Conservation (phyloP, 2,329 filamentous ascomycete genomes). For the Colletotrichum sp. region DNA sequence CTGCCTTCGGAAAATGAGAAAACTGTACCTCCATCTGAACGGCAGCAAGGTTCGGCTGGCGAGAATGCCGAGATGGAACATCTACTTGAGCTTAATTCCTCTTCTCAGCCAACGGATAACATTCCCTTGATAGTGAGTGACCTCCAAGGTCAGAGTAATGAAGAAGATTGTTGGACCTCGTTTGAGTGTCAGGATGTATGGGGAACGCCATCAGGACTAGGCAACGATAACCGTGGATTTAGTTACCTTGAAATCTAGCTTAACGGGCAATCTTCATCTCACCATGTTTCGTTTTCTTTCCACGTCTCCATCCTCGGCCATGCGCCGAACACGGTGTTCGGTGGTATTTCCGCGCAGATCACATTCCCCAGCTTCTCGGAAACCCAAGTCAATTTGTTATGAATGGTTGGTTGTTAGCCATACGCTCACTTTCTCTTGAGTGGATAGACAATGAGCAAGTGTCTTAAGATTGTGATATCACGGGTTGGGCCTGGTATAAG, state of each 20-base stretch:
- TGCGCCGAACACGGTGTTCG: neutral
- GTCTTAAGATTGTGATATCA: neutral
- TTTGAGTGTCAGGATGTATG: neutral
- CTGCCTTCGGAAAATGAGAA: neutral
- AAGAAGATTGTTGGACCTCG: neutral
- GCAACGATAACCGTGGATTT: neutral
- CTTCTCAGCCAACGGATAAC: neutral
- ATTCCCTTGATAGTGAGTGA: neutral
- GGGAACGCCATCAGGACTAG: neutral
- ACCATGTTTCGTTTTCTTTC: neutral
- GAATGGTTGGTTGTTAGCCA: neutral
- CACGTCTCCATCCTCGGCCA: neutral
- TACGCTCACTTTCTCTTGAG: neutral
- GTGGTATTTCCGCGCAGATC: neutral
- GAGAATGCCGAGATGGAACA: neutral
- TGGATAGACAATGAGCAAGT: neutral
- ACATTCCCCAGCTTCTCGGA: neutral
- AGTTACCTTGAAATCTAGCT: neutral
- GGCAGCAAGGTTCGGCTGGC: neutral
- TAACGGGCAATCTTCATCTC: neutral
- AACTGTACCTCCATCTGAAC: neutral
- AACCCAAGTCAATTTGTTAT: neutral
- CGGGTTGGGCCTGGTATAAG: neutral
- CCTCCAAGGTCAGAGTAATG: neutral
- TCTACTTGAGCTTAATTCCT: neutral